phyloP scores from a whole-genome alignment of 352 stramenopile genomes.

The Phytophthora rubi region DNA sequence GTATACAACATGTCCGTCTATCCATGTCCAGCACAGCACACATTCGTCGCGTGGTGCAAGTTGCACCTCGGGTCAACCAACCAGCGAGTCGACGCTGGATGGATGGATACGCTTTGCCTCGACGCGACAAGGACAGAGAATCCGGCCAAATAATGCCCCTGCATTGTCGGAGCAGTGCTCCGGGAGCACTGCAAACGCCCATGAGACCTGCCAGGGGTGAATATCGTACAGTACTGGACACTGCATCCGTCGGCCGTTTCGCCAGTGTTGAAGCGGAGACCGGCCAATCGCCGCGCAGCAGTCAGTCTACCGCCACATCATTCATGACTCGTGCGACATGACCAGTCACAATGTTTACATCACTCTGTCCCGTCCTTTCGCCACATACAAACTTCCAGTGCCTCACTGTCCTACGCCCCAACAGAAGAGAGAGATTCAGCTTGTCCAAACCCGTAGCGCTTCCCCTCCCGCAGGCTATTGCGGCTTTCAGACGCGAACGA shows the following conservation, averaged over 20 bases:
- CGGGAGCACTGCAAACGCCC: no score
- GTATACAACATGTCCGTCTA: background rate
- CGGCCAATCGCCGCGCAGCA: background rate
- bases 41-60: background rate
- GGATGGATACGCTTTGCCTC: slow-evolving; percentile 22
- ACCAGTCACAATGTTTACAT: background rate
- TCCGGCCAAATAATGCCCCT: slow-evolving; percentile 4
- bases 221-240: background rate
- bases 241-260: background rate
- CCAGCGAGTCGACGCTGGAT: no score
- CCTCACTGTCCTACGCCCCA: slow-evolving; percentile 14
- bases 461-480: slow-evolving; percentile 31
- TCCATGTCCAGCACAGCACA: background rate
- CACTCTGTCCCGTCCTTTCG: background rate
- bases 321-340: slow-evolving; percentile 14
- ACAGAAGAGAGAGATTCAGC: slow-evolving; percentile 36
- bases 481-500: slow-evolving; percentile 22
- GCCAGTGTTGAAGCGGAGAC: slow-evolving; percentile 9
- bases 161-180: no score
- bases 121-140: slow-evolving; percentile 8
- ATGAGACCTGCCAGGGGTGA: slow-evolving; percentile 9
- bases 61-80: slow-evolving; percentile 22
- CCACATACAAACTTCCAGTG: slow-evolving; percentile 16
- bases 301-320: slow-evolving; percentile 7
- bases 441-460: slow-evolving; percentile 36